A percentile compares a stretch with the other conserved stretches of the same genome.
These are phyloP conservation scores for Curvularia spicifera DNA, from an alignment of 2,329 filamentous ascomycete species.

Conservation along the genomic window DNA sequence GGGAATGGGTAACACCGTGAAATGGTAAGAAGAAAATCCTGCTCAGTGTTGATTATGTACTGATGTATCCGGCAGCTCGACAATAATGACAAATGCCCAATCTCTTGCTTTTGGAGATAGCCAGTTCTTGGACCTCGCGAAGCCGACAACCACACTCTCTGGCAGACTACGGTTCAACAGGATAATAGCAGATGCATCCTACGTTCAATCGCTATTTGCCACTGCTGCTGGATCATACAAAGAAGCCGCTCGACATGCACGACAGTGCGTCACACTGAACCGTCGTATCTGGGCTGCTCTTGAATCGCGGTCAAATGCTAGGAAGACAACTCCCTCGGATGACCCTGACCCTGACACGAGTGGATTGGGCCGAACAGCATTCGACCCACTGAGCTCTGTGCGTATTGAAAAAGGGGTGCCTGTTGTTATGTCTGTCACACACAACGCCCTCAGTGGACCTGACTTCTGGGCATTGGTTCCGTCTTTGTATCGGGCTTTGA, in stretches of 20 bases:
- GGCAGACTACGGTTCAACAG: constrained; percentile 55
- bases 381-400: constrained; percentile 40
- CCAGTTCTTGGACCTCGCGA: constrained; percentile 38
- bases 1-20: constrained; percentile 68
- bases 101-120: constrained; percentile 37
- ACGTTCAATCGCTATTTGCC: constrained; percentile 69
- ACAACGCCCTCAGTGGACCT: constrained; percentile 62
- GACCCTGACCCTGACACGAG: constrained; percentile 27
- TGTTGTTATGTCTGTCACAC: constrained; percentile 52
- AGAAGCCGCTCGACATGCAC: constrained; percentile 57
- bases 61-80: constrained; percentile 33
- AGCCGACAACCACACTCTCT: constrained; percentile 42
- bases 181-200: constrained; percentile 64
- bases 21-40: constrained; percentile 53
- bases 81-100: constrained; percentile 40
- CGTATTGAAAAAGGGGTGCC: constrained; percentile 39
- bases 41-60: not conserved
- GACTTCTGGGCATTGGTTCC: constrained; percentile 81
- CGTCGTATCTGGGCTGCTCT: constrained; percentile 60
- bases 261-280: constrained; percentile 57
- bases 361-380: constrained; percentile 22
- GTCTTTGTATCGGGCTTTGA: constrained; percentile 72
- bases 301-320: constrained; percentile 49
- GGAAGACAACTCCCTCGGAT: constrained; percentile 23
- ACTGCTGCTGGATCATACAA: constrained; percentile 61